Base-by-base conservation (phyloP, 805 yeast species). In the Cyberlindnera meyerae region DNA sequence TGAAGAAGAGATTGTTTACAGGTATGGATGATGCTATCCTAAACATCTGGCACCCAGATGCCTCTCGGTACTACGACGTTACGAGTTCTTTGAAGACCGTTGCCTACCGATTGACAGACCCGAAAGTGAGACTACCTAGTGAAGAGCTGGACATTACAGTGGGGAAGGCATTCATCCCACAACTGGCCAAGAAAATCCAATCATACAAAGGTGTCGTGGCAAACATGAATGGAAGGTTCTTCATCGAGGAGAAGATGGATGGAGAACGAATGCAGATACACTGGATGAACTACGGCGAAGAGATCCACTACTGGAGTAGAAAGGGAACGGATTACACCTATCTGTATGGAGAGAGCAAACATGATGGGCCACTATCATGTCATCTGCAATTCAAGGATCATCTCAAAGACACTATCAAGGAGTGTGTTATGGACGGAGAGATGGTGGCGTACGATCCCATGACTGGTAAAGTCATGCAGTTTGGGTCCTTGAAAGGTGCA, bases 231-330 rank as follows among this genome's bases (percentile, higher is more conserved):
- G 18, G 58, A 43, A 63, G 68, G 18, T 86, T 87, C 50, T 71
- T 69, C 35, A 75, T 90, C 8, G 97, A 90, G 52, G 97, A 90
- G 55, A 90, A 90, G 55, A 71, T 88, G 62, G 97, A 90, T 58
- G 98, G 97, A 3, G 97, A 90, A 57, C 63, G 98, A 47, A 77
- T 86, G 49, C 79, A 85, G 36, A 47, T 88, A 31, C 98, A 90
- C 55, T 75, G 77, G 62, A 40, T 41, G 24, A 61, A 74, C 8
- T 54, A 54, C 40, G 79, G 73, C 9, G 49, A 51, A 26, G 42
- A 40, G 24, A 49, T 57, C n/a, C 52, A 48, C 29, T 53, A 47
- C 20, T 58, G 61, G 61, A 77, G 85, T 34, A 68, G 95, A 47
- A 71, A 77, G 31, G 82, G 83, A 8, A 76, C 75, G 35, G 95